Base-by-base conservation (phyloP, 371 early-diverging fungal species). In the Apophysomyces ossiformis region DNA sequence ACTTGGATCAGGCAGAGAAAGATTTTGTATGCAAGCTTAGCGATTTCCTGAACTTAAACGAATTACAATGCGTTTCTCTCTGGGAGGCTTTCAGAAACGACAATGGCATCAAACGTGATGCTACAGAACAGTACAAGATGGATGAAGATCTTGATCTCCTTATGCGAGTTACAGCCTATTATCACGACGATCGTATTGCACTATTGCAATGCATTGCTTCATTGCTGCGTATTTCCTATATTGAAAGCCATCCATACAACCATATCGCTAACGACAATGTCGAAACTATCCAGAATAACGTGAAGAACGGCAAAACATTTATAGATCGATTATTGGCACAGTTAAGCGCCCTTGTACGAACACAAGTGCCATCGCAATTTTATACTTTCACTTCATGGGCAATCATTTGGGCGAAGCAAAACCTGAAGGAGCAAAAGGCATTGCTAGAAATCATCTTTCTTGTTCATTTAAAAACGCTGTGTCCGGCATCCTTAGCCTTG, bases 371-470 rank as follows among this genome's bases (percentile, higher is more conserved):
- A 6, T 44, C 65, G 3, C 64, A 57, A 39, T 65, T 56, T 16
- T 44, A 67, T 12, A 54, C 65, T 4, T 58, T 47, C 11, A 38
- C 61, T 7, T 45, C 54, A 8, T 65, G 70, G 66, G 58, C 75
- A 1, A 38, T 18, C 4, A 54, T 62, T 13, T 79, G 76, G 76
- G 75, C 78, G 7, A 77, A 78, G 16, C 83, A 82, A 21, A 68
- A 67, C 11, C 67, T 82, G n/a, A 69, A 66, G 39, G 83, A 82
- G 57, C 75, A 82, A 46, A 69, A 70, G 36, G 75, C 73, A 9
- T 62, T 82, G 13, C 58, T 82, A 57, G 78, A 82, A 54, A 73
- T 79, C 15, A 18, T 82, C 2, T 73, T 76, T 46, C 57, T 82
- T 16, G 63, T 64, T 36, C 64, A 66, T 39, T 50, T 73, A 13